Conservation (phyloP, 495 filamentous ascomycete species). For the Cetradonia linearis region DNA sequence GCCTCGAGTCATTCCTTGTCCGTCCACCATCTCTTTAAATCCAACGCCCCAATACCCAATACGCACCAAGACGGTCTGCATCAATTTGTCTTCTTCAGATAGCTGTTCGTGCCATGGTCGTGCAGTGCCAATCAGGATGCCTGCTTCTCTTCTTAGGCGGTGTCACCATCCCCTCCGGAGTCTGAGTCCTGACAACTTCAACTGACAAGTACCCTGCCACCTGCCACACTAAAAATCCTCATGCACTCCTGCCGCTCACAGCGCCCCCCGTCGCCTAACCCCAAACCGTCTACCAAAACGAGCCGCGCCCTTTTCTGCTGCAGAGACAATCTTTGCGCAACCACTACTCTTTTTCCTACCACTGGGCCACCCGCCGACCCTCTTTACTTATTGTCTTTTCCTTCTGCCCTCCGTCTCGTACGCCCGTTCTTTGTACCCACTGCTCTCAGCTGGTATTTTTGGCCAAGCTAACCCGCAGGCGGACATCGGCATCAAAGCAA, state of each 20-base stretch:
- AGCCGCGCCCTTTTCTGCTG: slow-evolving; percentile 5
- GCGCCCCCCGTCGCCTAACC: neutral
- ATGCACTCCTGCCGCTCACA: slow-evolving; percentile 9
- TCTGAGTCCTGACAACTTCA: neutral
- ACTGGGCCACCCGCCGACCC: neutral
- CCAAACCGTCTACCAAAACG: neutral
- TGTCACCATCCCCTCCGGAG: neutral
- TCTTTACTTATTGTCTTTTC: neutral
- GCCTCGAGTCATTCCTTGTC: neutral
- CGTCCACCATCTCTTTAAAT: slow-evolving; percentile 2
- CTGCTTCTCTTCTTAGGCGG: neutral
- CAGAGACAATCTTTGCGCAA: neutral
- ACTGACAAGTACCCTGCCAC: neutral
- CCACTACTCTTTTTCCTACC: neutral
- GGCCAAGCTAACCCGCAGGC: slow-evolving; percentile 2
- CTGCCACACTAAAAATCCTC: neutral
- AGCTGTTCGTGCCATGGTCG: neutral
- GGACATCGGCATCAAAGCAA: slow-evolving; percentile 8
- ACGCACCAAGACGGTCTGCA: neutral
- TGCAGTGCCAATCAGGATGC: slow-evolving; percentile 7
- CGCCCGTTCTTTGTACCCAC: slow-evolving; percentile 5
- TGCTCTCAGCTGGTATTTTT: slow-evolving; percentile 6
- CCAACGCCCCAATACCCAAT: neutral
- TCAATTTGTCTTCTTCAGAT: neutral
- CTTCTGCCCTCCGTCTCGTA: no score